Evolutionary conservation across 805 yeast genomes (phyloP).

Genomic region (fission yeast (Schizosaccharomyces pombe)): ASM294v3 CU329670.1:957501-958000

Average conservation of each 20-base stretch:
- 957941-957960: slow-evolving; percentile 68
- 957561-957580: too few species aligned
- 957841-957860: slow-evolving; percentile 56
- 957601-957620: too few species aligned
- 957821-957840: slow-evolving; percentile 23
- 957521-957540: too few species aligned
- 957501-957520: too few species aligned
- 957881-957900: not conserved
- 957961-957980: slow-evolving; percentile 36
- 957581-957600: too few species aligned
- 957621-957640: too few species aligned
- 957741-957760: slow-evolving; percentile 39
- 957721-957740: slow-evolving; percentile 69
- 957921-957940: slow-evolving; percentile 32
- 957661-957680: slow-evolving; percentile 22
- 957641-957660: not conserved
- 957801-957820: slow-evolving; percentile 12
- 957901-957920: not conserved
- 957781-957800: slow-evolving; percentile 9
- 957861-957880: slow-evolving; percentile 15
- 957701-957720: slow-evolving; percentile 32
- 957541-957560: too few species aligned
- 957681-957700: slow-evolving; percentile 47
- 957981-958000: slow-evolving; percentile 37
- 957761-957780: slow-evolving; percentile 40